Conservation (phyloP, 2,329 filamentous ascomycete genomes). For the Fusarium algeriense region DNA sequence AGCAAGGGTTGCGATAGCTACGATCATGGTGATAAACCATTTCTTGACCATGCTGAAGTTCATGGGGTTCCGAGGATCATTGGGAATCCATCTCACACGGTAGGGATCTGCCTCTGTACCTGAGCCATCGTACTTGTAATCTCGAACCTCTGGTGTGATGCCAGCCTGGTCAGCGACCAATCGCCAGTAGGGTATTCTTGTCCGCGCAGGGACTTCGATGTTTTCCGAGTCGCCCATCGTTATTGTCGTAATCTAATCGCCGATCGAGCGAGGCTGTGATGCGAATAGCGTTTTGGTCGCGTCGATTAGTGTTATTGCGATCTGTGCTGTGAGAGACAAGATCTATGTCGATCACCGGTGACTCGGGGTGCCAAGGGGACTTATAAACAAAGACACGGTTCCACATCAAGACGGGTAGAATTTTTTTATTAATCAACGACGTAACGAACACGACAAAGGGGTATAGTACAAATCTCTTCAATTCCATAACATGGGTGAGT, state of each 20-base stretch:
- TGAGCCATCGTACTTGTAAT: slow-evolving; percentile 38
- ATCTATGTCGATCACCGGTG: slow-evolving; percentile 10
- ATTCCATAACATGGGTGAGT: slow-evolving; percentile 9
- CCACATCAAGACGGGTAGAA: not conserved
- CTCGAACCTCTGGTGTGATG: slow-evolving; percentile 33
- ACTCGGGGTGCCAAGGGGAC: slow-evolving; percentile 13
- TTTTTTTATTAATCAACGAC: slow-evolving; percentile 25
- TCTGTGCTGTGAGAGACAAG: slow-evolving; percentile 1
- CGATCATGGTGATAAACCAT: slow-evolving; percentile 41
- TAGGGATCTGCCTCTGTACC: slow-evolving; percentile 38
- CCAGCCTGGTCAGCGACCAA: slow-evolving; percentile 35
- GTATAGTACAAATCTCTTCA: slow-evolving; percentile 22
- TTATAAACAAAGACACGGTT: slow-evolving; percentile 24
- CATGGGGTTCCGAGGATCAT: slow-evolving; percentile 39
- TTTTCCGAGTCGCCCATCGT: slow-evolving; percentile 32
- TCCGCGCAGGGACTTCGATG: slow-evolving; percentile 33
- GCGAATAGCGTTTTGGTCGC: not conserved
- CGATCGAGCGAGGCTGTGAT: slow-evolving; percentile 5
- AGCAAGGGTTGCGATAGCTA: slow-evolving; percentile 32
- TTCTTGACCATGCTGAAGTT: slow-evolving; percentile 28
- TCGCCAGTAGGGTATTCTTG: slow-evolving; percentile 37
- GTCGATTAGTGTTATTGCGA: slow-evolving; percentile 5
- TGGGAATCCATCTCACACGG: slow-evolving; percentile 39
- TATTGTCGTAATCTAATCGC: not conserved
- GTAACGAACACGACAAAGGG: slow-evolving; percentile 1